Base-by-base conservation (phyloP, 2,329 filamentous ascomycete species). In the Cercospora citrullina region DNA sequence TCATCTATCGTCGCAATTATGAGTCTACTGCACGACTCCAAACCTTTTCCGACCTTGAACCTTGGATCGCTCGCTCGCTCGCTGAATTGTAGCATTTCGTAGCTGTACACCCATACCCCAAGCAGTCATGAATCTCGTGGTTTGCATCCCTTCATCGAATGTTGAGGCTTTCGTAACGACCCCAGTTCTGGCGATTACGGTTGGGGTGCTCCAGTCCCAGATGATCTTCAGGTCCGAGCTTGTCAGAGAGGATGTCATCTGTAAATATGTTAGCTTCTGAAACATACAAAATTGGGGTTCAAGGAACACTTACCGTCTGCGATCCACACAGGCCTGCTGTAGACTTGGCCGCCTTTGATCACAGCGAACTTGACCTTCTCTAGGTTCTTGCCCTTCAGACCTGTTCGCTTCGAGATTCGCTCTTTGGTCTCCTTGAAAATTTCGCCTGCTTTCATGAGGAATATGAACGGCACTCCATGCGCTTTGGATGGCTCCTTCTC, bases 331-430 rank as follows among this genome's bases (percentile, higher is more conserved):
- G 93, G 91, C 76, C 91, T 93, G 45, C 91, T 89, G 80, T 92
- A 96, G 62, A 88, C 85, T 39, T 73, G 81, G 74, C 78, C 91
- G 18, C 76, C 75, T 85, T 78, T 89, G 36, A 97, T 87, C 33
- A 96, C 81, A 6, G 93, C 91, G 83, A 99, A 97, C 80, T 96
- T 97, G 80, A 99, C 95, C 85, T 98, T 98, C 80, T 99, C 94
- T 73, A 99, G 94, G 72, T 93, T 93, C 84, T 99, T 99, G 79
- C 95, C 96, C 81, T 97, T 97, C 81, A 99, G 90, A 28, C 94
- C 94, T 0, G 92, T 97, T 68, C 94, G 87, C 80, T 94, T 94
- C 74, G 95, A 94, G 4, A 99, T 84, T n/a, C 95, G 89, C 81
- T 96, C 93, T 83, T 94, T 97, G 53, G 94, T 97, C 36, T 98